Percentiles rank a stretch among this genome's conserved stretches.
phyloP scores from a whole-genome alignment of 441 rosid species.

The Populus hybrid region DNA sequence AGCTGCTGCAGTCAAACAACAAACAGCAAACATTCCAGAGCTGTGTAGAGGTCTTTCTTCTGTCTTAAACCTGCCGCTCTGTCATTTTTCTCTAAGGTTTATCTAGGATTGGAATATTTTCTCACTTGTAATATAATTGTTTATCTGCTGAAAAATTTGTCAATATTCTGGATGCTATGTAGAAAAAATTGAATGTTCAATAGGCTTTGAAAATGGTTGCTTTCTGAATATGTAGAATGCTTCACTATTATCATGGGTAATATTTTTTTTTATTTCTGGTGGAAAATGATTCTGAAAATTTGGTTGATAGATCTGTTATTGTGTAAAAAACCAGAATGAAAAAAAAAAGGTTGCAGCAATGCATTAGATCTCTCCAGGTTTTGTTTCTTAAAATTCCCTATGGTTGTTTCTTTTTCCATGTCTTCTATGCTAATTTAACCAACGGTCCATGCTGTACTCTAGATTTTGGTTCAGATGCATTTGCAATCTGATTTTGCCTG shows the following conservation, averaged over 20 bases:
- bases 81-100: neutral
- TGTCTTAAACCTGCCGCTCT: neutral
- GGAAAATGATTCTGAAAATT: neutral
- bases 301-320: neutral
- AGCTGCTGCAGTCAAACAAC: constrained; percentile 44
- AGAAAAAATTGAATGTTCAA: neutral
- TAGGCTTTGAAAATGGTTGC: neutral
- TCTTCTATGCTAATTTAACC: too few species aligned
- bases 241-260: neutral
- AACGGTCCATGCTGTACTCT: too few species aligned
- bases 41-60: constrained; percentile 44
- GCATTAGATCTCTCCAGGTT: neutral
- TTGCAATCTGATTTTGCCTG: neutral
- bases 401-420: neutral
- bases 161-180: neutral
- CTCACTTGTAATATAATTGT: neutral
- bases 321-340: neutral
- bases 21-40: constrained; percentile 36
- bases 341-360: neutral
- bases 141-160: neutral
- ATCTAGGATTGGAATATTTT: neutral
- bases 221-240: neutral
- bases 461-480: too few species aligned
- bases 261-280: neutral
- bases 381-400: neutral